phyloP scores from a whole-genome alignment of 2,329 filamentous ascomycete species.

The Botryotinia narcissicola region DNA sequence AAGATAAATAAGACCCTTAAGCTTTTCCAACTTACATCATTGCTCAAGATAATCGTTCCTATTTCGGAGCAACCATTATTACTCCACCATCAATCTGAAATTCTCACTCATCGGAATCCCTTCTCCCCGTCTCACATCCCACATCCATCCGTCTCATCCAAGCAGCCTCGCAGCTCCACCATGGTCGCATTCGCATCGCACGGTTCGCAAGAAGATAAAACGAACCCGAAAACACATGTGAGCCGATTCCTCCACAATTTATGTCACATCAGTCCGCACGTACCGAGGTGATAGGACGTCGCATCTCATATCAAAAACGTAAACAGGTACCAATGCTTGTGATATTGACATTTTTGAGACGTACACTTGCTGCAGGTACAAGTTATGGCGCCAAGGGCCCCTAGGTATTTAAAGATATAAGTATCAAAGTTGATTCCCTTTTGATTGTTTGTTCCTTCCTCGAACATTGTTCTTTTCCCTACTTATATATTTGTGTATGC shows the following conservation, averaged over 20 bases:
- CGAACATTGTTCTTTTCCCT: not conserved
- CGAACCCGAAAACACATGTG: slow-evolving; percentile 15
- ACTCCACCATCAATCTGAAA: not conserved
- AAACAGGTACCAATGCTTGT: not conserved
- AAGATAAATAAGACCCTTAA: not conserved
- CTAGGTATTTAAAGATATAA: not conserved
- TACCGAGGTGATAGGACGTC: slow-evolving; percentile 10
- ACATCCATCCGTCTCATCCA: not conserved
- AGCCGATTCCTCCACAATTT: not conserved
- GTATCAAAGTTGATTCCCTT: not conserved
- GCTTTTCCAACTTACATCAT: not conserved
- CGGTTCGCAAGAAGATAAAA: not conserved
- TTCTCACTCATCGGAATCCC: not conserved
- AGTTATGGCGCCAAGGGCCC: not conserved
- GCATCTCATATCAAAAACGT: not conserved
- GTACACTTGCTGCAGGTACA: not conserved
- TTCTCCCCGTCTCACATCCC: not conserved
- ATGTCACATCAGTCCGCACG: not conserved
- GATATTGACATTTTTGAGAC: not conserved
- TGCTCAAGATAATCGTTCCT: slow-evolving; percentile 2
- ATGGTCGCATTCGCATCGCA: not conserved
- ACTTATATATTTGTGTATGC: too few species aligned
- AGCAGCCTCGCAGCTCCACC: not conserved
- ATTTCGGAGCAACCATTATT: slow-evolving; percentile 4
- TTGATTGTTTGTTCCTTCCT: not conserved